These are phyloP conservation scores for Cunninghamia lanceolata DNA, from an alignment of 75 land plant genomes.

Conservation along the genomic window DNA sequence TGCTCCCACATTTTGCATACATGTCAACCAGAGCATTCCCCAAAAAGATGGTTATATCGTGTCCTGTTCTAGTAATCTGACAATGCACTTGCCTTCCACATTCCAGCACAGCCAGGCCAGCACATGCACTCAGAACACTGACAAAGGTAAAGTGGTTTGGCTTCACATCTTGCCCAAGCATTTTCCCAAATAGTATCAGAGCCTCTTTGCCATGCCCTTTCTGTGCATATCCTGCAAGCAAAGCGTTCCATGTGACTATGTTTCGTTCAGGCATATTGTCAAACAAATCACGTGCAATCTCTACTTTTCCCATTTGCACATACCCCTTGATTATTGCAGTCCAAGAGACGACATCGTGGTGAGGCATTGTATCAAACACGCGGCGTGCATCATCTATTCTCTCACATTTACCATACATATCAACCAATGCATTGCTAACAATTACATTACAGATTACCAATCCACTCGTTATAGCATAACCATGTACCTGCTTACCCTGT, in stretches of 20 bases:
- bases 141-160: slow-evolving; percentile 18
- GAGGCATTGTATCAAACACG: slow-evolving; percentile 1
- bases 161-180: slow-evolving; percentile 9
- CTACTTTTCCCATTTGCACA: slow-evolving; percentile 3
- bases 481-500: slow-evolving; percentile 8
- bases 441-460: slow-evolving; percentile 5
- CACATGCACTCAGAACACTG: slow-evolving; percentile 16
- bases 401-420: slow-evolving; percentile 20
- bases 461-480: not conserved
- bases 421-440: slow-evolving; percentile 7
- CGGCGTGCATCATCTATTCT: slow-evolving; percentile 2
- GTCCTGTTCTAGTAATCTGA: not conserved
- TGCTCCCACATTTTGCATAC: slow-evolving; percentile 21
- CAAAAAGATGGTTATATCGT: not conserved
- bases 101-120: slow-evolving; percentile 7
- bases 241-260: slow-evolving; percentile 19
- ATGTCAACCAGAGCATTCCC: slow-evolving; percentile 22
- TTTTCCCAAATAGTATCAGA: slow-evolving; percentile 12
- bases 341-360: slow-evolving; percentile 10
- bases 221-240: slow-evolving; percentile 20
- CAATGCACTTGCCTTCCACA: slow-evolving; percentile 14
- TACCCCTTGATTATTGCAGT: slow-evolving; percentile 12
- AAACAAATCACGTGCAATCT: slow-evolving; percentile 16
- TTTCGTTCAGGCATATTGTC: not conserved
- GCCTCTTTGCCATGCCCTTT: slow-evolving; percentile 19